Base-by-base conservation (phyloP, 2,329 filamentous ascomycete species). In the Stachybotrys elegans region DNA sequence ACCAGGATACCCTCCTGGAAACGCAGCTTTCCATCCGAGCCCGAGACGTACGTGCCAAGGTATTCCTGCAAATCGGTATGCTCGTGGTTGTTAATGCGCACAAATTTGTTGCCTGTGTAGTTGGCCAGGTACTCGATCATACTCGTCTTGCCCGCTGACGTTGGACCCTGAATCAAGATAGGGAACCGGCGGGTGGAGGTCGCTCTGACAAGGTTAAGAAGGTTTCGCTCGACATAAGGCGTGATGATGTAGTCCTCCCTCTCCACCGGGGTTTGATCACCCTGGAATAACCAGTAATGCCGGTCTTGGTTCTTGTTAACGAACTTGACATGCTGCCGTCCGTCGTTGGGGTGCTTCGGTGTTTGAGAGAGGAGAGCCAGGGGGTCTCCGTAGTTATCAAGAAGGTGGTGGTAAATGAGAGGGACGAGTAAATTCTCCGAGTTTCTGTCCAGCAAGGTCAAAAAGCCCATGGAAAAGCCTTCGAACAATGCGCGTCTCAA, bases 91-190 rank as follows among this genome's bases (percentile, higher is more conserved):
- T 99, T 99, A 72, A 99, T 98, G 48, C 93, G 83, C 35, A 98
- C 90, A 59, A 97, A 98, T 58, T 88, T 93, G 62, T 99, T 95
- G 4, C 94, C 93, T 22, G 90, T 97, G 44, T 88, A 86, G 58
- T 95, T 93, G n/a, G 94, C 92, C 29, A 99, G 76, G 61, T 95
- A 96, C 65, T 97, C 92, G 34, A 98, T 95, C 93, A 99, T 98
- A 65, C 92, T 97, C 0, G 93, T 99, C 67, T 99, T 99, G 51
- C 93, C 93, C 12, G 92, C 88, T 5, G 94, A 98, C 0, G 93
- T 99, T 12, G 94, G 93, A 4, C 93, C 93, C 65, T 99, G 93
- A 17, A 99, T 86, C 9, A 99, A 75, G 40, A 99, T 88, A 1
- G 93, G 94, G 61, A 95, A 98, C 40, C 87, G 81, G 27, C 90